These are phyloP conservation scores for Pleurotus eryngii DNA, from an alignment of 768 basidiomycete genomes.

Conservation along the genomic window DNA sequence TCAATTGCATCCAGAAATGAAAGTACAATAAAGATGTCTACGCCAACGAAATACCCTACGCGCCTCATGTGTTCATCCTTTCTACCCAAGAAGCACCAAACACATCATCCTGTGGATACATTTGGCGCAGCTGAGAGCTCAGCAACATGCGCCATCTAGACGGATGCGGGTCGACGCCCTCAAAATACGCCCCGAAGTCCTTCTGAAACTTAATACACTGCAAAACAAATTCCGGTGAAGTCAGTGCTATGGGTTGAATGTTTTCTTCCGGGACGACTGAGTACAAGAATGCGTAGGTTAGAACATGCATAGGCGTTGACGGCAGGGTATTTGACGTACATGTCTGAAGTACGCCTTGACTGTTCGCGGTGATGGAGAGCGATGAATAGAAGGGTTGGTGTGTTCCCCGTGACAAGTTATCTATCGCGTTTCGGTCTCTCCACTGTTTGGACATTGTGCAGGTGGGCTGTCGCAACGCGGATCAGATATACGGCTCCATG, in stretches of 20 bases:
- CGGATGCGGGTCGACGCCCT: conserved; percentile 9
- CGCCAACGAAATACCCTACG: too few species aligned
- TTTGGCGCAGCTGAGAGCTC: conserved; percentile 31
- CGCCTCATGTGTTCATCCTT: not conserved
- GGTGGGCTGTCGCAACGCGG: conserved; percentile 15
- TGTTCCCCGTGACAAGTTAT: conserved; percentile 34
- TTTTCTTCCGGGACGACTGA: conserved; percentile 35
- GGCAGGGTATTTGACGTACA: conserved; percentile 27
- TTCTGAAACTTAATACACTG: not conserved
- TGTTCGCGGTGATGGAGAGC: conserved; percentile 17
- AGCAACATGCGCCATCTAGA: conserved; percentile 27
- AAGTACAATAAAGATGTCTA: too few species aligned
- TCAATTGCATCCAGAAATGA: too few species aligned
- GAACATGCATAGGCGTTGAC: not conserved
- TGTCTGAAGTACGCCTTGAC: conserved; percentile 29
- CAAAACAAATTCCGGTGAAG: not conserved
- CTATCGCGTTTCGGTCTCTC: conserved; percentile 41
- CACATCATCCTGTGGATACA: conserved; percentile 41
- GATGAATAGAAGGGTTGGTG: conserved; percentile 48
- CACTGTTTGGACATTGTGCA: conserved; percentile 41
- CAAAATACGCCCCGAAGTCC: conserved; percentile 13
- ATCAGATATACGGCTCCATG: too few species aligned
- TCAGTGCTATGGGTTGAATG: conserved; percentile 16
- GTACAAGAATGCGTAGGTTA: not conserved
- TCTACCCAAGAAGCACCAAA: conserved; percentile 29